Evolutionary conservation across 768 basidiomycete species (phyloP).

Genomic region (Melanogaster broomeanus): DNA sequence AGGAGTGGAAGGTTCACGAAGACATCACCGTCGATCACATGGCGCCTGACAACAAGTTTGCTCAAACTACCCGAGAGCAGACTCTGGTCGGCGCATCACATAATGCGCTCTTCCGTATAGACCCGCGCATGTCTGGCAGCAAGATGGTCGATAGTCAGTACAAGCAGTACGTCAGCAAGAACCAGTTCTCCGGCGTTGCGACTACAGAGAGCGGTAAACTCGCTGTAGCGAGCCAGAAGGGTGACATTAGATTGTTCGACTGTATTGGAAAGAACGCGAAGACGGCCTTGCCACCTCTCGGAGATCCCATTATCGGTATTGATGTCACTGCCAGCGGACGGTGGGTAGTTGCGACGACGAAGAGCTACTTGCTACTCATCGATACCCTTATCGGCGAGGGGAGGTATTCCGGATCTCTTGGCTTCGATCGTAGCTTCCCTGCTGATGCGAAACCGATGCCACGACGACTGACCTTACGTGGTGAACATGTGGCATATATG

Average conservation of each 20-base stretch:
- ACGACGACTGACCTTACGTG: conserved; percentile 79
- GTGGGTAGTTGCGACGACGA: conserved; percentile 94
- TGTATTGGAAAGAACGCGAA: conserved; percentile 98
- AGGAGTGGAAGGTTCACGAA: conserved; percentile 99
- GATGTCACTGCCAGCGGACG: conserved; percentile 94
- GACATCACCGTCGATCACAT: conserved; percentile 85
- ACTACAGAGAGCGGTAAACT: conserved; percentile 87
- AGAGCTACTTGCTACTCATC: conserved; percentile 90
- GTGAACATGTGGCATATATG: conserved; percentile 96
- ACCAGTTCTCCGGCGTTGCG: conserved; percentile 89
- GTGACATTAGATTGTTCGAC: conserved; percentile 94
- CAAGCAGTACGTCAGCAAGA: conserved; percentile 96
- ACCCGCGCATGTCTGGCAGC: conserved; percentile 88
- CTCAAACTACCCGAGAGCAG: conserved; percentile 88
- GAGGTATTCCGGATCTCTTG: conserved; percentile 75
- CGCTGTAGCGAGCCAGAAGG: conserved; percentile 94
- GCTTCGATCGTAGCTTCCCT: conserved; percentile 96
- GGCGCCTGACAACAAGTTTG: conserved; percentile 92
- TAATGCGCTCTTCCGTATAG: conserved; percentile 96
- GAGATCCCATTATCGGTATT: conserved; percentile 92
- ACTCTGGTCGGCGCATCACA: conserved; percentile 92
- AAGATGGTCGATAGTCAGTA: conserved; percentile 94
- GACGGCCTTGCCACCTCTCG: conserved; percentile 92
- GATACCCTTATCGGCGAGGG: conserved; percentile 95
- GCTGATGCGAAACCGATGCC: conserved; percentile 92